Conservation (phyloP, 495 filamentous ascomycete genomes). For the Xanthoparmelia taractica region DNA sequence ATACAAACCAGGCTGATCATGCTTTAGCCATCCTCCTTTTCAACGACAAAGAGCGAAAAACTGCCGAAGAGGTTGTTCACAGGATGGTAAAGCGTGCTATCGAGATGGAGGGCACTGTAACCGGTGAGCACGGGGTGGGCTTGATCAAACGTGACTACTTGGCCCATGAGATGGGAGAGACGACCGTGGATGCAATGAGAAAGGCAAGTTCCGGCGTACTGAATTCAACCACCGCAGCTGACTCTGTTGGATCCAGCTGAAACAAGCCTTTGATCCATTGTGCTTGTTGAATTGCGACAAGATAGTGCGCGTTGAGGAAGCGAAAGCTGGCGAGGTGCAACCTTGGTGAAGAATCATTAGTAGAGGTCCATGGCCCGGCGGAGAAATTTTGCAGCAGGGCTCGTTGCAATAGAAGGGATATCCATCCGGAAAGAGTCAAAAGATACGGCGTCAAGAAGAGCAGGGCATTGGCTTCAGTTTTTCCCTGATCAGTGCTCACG, state of each 20-base stretch:
- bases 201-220: conserved; percentile 38
- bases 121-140: conserved; percentile 76
- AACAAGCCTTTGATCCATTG: conserved; percentile 67
- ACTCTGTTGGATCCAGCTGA: conserved; percentile 34
- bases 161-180: conserved; percentile 61
- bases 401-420: neutral
- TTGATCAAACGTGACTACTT: conserved; percentile 78
- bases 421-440: neutral
- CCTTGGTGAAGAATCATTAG: conserved; percentile 14
- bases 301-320: conserved; percentile 53
- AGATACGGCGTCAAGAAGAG: neutral
- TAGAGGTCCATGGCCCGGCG: neutral
- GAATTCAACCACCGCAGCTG: neutral
- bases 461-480: neutral
- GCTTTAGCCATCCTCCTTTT: conserved; percentile 61
- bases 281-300: conserved; percentile 78
- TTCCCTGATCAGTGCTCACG: neutral
- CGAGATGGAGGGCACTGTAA: conserved; percentile 76
- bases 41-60: conserved; percentile 54
- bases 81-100: conserved; percentile 78
- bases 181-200: conserved; percentile 71
- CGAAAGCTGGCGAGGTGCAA: conserved; percentile 22
- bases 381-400: neutral
- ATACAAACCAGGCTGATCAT: conserved; percentile 18
- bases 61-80: conserved; percentile 64